phyloP scores from a whole-genome alignment of 192 early-diverging fungal genomes.

The Coemansia pectinata region DNA sequence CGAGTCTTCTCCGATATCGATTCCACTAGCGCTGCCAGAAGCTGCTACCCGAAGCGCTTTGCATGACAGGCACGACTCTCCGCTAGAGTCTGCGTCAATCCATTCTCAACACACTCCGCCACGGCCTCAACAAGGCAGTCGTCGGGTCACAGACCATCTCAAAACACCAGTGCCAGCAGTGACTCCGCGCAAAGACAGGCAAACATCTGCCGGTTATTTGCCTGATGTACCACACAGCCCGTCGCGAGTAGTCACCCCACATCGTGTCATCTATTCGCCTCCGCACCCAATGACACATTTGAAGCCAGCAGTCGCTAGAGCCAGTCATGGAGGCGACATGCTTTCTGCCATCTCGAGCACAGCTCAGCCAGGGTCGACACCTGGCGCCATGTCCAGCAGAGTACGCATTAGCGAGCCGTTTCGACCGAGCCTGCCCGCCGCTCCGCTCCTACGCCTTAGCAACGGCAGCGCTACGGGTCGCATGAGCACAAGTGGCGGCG shows the following conservation, averaged over 20 bases:
- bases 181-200: slow-evolving; percentile 15
- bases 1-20: neutral
- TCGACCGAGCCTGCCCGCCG: slow-evolving; percentile 2
- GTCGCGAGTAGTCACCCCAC: slow-evolving; percentile 40
- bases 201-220: neutral
- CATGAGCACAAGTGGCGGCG: slow-evolving; percentile 13
- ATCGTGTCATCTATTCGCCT: slow-evolving; percentile 51
- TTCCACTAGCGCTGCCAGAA: neutral
- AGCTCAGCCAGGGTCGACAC: neutral
- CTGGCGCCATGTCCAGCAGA: neutral
- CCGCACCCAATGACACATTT: slow-evolving; percentile 19
- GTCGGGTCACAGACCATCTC: neutral
- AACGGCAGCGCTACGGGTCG: slow-evolving; percentile 3
- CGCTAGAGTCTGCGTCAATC: neutral
- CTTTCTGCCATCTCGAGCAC: neutral
- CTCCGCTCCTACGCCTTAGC: slow-evolving; percentile 13
- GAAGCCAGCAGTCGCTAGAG: neutral
- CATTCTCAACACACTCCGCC: neutral
- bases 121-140: neutral
- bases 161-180: neutral
- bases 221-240: slow-evolving; percentile 35
- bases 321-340: neutral
- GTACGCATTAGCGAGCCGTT: neutral
- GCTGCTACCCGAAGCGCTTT: neutral
- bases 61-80: neutral